Evolutionary conservation across 164 flowering plant genomes (phyloP).

Genomic region (Warburgia ugandensis): DNA sequence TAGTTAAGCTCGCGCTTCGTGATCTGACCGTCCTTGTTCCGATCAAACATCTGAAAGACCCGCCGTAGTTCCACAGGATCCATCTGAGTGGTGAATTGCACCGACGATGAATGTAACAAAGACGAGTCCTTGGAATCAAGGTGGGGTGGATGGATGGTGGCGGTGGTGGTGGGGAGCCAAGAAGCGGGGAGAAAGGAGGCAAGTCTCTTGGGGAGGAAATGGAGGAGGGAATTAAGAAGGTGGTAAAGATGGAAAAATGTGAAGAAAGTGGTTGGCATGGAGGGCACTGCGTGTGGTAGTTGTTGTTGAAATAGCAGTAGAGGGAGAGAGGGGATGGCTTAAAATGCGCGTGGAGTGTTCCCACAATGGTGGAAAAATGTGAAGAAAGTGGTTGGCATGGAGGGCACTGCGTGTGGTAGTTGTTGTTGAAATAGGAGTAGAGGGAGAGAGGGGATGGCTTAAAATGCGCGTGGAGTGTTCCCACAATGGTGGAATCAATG

Average conservation of each 20-base stretch:
- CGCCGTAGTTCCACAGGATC: constrained; percentile 43
- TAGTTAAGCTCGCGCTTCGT: constrained; percentile 50
- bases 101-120: not conserved
- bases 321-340: too few species aligned
- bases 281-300: not conserved
- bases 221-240: constrained; percentile 1
- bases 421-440: too few species aligned
- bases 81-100: constrained; percentile 15
- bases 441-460: too few species aligned
- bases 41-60: constrained; percentile 68
- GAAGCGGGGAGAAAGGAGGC: constrained; percentile 1
- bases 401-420: not conserved
- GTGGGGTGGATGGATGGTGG: not conserved
- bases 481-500: too few species aligned
- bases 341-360: too few species aligned
- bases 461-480: too few species aligned
- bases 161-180: constrained; percentile 3
- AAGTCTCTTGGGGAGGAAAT: constrained; percentile 5
- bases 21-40: constrained; percentile 63
- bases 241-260: constrained; percentile 3
- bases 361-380: too few species aligned
- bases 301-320: too few species aligned
- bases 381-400: not conserved
- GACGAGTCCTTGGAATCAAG: not conserved
- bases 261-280: not conserved